These are phyloP conservation scores for Globisporangium spiculum DNA, from an alignment of 352 stramenopile genomes.

Conservation along the genomic window DNA sequence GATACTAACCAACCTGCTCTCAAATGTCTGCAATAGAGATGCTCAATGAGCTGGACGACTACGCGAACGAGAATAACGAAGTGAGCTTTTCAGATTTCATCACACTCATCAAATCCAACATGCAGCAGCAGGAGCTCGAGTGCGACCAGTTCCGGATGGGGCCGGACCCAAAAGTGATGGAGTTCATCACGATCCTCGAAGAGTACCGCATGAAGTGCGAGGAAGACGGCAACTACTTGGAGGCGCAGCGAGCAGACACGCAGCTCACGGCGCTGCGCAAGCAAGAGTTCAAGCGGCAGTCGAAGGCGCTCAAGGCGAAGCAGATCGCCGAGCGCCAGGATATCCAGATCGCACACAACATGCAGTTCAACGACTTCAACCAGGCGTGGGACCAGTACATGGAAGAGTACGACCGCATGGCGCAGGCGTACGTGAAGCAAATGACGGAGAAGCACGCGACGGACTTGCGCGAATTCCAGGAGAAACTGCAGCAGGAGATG, in stretches of 20 bases:
- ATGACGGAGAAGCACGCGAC: slow-evolving; percentile 91
- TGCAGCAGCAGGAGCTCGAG: slow-evolving; percentile 42
- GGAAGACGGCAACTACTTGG: slow-evolving; percentile 92
- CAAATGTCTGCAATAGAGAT: slow-evolving; percentile 33
- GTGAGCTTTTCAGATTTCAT: slow-evolving; percentile 73
- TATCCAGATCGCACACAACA: slow-evolving; percentile 94
- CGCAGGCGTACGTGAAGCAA: slow-evolving; percentile 92
- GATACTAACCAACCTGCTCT: not conserved
- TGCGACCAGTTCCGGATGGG: slow-evolving; percentile 51
- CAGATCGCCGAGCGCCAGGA: slow-evolving; percentile 92
- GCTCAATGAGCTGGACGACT: slow-evolving; percentile 68
- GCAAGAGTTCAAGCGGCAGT: slow-evolving; percentile 91
- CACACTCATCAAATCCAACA: slow-evolving; percentile 43
- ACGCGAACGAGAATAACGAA: slow-evolving; percentile 39
- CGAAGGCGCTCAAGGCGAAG: slow-evolving; percentile 87
- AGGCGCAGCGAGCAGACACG: slow-evolving; percentile 86
- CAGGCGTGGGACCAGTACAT: slow-evolving; percentile 94
- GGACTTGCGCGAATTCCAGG: slow-evolving; percentile 87
- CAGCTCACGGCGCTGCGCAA: slow-evolving; percentile 86
- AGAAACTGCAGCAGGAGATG: slow-evolving; percentile 87
- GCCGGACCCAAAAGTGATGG: slow-evolving; percentile 89
- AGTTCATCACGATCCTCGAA: slow-evolving; percentile 93
- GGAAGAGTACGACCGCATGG: slow-evolving; percentile 94
- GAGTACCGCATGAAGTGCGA: slow-evolving; percentile 94
- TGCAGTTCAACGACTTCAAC: slow-evolving; percentile 95